Base-by-base conservation (phyloP, 2,329 filamentous ascomycete species). In the Ascochyta fabae region DNA sequence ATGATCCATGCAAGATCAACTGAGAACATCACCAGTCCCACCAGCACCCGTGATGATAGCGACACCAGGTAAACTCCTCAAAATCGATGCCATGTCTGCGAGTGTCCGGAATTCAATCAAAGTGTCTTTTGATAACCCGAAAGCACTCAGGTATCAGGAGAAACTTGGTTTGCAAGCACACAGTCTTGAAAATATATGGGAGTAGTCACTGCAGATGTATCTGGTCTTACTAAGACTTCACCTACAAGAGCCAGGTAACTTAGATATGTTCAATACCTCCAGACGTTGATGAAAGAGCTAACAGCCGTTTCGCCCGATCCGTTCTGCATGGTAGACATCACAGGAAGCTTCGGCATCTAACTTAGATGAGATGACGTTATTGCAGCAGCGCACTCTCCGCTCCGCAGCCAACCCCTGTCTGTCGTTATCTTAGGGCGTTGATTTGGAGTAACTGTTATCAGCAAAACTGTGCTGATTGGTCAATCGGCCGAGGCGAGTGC, bases 1-100 rank as follows among this genome's bases (percentile, higher is more conserved):
- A 36, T 7, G 1, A 15, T 39, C 7, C 23, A 5, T 6, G 6
- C 16, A 22, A 9, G 6, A 8, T 10, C 19, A 19, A 19, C 19
- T 5, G 16, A 22, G n/a, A 15, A 6, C 9, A 59, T 12, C 56
- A 70, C 72, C 73, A 31, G 69, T 72, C 45, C 71, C 71, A 45
- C 70, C 72, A 34, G 73, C 71, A 19, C 73, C 72, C 6, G 73
- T 75, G 12, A 75, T 54, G 2, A 75, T 53, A 34, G 71, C 71
- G 31, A 72, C 68, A 40, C 71, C 72, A 19, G 64, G 65, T 22
- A 75, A 43, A 22, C 46, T 54, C 31, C 51, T 56, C 22, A 56
- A 45, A 6, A 51, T 51, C 5, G 33, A 47, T 38, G 55, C 40
- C 50, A 58, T 53, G 9, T 3, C 26, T 38, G 12, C 12, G 22